Conservation (phyloP, 2,329 filamentous ascomycete species). For the Malbranchea cinnamomea region DNA sequence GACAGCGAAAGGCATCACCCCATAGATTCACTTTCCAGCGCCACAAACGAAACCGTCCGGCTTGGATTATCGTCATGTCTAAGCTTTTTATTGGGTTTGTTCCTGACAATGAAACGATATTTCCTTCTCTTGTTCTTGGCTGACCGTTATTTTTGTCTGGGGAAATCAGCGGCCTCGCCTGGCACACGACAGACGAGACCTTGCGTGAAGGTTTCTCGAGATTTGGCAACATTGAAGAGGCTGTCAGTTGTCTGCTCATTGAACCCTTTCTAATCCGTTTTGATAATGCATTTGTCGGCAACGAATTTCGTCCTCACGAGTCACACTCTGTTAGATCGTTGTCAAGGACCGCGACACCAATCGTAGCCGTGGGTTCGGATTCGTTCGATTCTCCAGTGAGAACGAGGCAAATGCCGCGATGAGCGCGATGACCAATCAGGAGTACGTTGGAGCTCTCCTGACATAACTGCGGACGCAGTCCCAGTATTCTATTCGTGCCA, state of each 20-base stretch:
- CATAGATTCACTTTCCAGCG: too few species aligned
- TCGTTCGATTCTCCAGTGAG: conserved; percentile 62
- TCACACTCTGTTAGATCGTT: conserved; percentile 52
- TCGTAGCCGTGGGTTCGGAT: conserved; percentile 92
- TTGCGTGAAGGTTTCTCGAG: conserved; percentile 84
- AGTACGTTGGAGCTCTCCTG: conserved; percentile 43
- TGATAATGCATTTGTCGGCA: background rate
- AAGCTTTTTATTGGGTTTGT: conserved; percentile 91
- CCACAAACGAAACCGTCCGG: too few species aligned
- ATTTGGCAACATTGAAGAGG: conserved; percentile 84
- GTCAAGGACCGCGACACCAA: conserved; percentile 96
- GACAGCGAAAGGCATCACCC: too few species aligned
- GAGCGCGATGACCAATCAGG: conserved; percentile 35
- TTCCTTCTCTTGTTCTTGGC: conserved; percentile 8
- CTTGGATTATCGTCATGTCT: conserved; percentile 58
- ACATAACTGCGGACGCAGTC: conserved; percentile 4
- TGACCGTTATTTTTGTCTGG: conserved; percentile 11
- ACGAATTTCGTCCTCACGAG: background rate
- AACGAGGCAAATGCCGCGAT: conserved; percentile 29
- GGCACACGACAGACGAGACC: conserved; percentile 87
- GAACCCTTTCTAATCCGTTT: conserved; percentile 7
- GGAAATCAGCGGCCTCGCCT: conserved; percentile 83
- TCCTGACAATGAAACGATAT: conserved; percentile 25
- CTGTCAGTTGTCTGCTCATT: conserved; percentile 47
- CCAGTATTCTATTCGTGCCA: conserved; percentile 10